phyloP scores from a whole-genome alignment of 148 eudicot genomes.

The Nepenthes gracilis region DNA sequence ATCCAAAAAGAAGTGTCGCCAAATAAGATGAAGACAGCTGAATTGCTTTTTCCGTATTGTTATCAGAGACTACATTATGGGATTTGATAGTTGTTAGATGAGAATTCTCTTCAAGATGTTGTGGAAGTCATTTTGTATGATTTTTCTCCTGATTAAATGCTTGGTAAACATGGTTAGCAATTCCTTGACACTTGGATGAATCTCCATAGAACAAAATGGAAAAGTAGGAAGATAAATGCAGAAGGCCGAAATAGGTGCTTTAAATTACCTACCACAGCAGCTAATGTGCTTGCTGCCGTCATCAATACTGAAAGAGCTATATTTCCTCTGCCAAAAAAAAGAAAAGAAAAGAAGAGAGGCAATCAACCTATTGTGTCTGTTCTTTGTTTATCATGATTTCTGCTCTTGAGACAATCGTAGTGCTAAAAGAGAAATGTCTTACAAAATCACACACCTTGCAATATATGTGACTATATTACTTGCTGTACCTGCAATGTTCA shows the following conservation, averaged over 20 bases:
- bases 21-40: too few species aligned
- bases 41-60: too few species aligned
- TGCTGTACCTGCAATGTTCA: constrained; percentile 58
- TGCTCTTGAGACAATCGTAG: neutral
- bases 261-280: constrained; percentile 67
- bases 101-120: too few species aligned
- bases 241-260: neutral
- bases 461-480: constrained; percentile 83
- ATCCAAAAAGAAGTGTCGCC: too few species aligned
- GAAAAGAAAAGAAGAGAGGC: neutral
- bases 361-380: too few species aligned
- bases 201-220: neutral
- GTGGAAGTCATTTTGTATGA: too few species aligned
- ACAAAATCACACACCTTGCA: constrained; percentile 44
- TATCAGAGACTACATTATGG: too few species aligned
- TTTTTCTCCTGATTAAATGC: too few species aligned
- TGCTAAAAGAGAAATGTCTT: neutral
- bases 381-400: neutral
- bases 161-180: too few species aligned
- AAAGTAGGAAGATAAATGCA: neutral
- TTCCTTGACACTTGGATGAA: neutral
- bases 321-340: constrained; percentile 51
- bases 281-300: constrained; percentile 82
- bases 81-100: too few species aligned
- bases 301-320: constrained; percentile 83